Percentiles rank a stretch among this genome's conserved stretches.
These are phyloP conservation scores for Lipomyces sp. DNA, from an alignment of 805 yeast genomes.

Conservation along the genomic window DNA sequence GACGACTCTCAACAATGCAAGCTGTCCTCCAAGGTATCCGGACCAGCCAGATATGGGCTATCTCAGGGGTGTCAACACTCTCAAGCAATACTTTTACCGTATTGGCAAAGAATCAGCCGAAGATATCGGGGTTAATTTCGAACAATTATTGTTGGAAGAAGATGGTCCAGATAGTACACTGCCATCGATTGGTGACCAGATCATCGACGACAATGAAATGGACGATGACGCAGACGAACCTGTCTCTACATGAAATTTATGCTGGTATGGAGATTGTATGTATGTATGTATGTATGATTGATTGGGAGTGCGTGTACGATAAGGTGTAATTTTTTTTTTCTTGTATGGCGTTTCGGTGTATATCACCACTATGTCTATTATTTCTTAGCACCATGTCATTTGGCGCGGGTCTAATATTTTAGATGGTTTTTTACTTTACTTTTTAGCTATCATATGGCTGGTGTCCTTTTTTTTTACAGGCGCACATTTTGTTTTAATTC, in stretches of 20 bases:
- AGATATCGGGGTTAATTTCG: background rate
- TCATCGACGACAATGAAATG: background rate
- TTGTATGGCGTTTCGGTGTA: conserved; percentile 7
- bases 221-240: background rate
- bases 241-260: background rate
- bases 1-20: conserved; percentile 43
- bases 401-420: background rate
- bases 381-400: background rate
- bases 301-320: background rate
- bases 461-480: conserved; percentile 9
- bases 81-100: conserved; percentile 65
- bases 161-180: background rate
- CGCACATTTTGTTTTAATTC: conserved; percentile 10
- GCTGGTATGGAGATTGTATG: background rate
- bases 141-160: background rate
- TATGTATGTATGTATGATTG: background rate
- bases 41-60: conserved; percentile 78
- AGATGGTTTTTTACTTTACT: background rate
- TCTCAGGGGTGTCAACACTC: conserved; percentile 75
- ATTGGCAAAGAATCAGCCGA: conserved; percentile 55
- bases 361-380: background rate
- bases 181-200: background rate
- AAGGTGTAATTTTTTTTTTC: background rate
- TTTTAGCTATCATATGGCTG: background rate
- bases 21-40: conserved; percentile 74